A percentile compares a stretch with the other conserved stretches of the same genome.
Evolutionary conservation across 2,329 filamentous ascomycete genomes (phyloP).

Genomic region (Leptodontidium sp.): DNA sequence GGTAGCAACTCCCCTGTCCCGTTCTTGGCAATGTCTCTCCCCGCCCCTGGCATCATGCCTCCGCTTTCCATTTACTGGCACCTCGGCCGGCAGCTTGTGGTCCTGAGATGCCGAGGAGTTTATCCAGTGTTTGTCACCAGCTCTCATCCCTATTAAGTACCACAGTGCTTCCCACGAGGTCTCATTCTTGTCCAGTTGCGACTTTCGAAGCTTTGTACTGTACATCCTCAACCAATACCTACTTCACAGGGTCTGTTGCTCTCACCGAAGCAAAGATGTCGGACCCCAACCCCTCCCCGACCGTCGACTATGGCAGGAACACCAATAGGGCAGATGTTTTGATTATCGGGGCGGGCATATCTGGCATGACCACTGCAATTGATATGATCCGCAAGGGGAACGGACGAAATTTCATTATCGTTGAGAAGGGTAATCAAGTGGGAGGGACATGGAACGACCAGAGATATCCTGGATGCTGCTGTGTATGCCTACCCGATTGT

Average conservation of each 20-base stretch:
- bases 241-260: background rate
- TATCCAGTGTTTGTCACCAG: background rate
- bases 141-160: background rate
- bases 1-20: background rate
- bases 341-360: conserved; percentile 52
- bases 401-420: conserved; percentile 52
- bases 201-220: background rate
- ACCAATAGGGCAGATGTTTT: conserved; percentile 44
- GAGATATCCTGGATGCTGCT: conserved; percentile 64
- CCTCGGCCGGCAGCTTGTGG: background rate
- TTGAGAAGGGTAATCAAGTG: conserved; percentile 52
- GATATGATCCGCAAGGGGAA: conserved; percentile 53
- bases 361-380: conserved; percentile 53
- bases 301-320: conserved; percentile 34
- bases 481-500: conserved; percentile 51
- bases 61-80: background rate
- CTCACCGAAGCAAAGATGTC: conserved; percentile 19
- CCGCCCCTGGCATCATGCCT: background rate
- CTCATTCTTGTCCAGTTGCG: background rate
- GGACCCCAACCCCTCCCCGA: conserved; percentile 30
- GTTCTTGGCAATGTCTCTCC: background rate
- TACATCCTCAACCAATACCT: background rate
- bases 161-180: background rate
- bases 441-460: conserved; percentile 63
- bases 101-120: background rate